Conservation (phyloP, 805 yeast genomes). For the Hanseniaspora clermontiae region DNA sequence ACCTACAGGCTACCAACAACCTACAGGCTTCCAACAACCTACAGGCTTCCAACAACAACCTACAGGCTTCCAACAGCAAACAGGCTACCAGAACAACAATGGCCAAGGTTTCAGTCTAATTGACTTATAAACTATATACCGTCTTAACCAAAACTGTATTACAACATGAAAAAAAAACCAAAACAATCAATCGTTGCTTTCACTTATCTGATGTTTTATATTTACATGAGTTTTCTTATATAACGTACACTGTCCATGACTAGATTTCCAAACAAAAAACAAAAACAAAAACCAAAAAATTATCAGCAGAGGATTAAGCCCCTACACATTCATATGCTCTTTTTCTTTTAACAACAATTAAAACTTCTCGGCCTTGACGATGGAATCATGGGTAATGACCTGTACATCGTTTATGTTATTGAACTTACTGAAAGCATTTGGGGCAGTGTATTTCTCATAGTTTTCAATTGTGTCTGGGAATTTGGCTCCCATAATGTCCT, state of each 20-base stretch:
- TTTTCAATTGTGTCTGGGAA: background rate
- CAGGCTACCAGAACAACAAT: constrained; percentile 11
- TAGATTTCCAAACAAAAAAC: too few relatives aligned
- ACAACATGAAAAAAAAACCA: too few relatives aligned
- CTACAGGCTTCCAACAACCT: constrained; percentile 12
- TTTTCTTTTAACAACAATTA: too few relatives aligned
- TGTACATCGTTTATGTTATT: background rate
- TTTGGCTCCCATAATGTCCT: background rate
- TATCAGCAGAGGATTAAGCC: too few relatives aligned
- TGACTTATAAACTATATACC: constrained; percentile 2
- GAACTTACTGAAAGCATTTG: background rate
- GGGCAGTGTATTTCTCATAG: background rate
- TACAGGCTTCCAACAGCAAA: constrained; percentile 13
- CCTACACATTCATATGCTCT: too few relatives aligned
- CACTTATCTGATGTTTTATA: too few relatives aligned
- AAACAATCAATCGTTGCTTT: too few relatives aligned
- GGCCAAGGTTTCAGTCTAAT: constrained; percentile 13
- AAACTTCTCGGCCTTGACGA: background rate
- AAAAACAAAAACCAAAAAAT: too few relatives aligned
- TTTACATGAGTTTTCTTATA: too few relatives aligned
- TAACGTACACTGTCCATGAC: too few relatives aligned
- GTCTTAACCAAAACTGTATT: too few relatives aligned
- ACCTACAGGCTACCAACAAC: background rate
- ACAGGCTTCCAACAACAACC: constrained; percentile 14
- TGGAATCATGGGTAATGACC: background rate